Base-by-base conservation (phyloP, 148 eudicot species). In the Pharnaceum exiguum region DNA sequence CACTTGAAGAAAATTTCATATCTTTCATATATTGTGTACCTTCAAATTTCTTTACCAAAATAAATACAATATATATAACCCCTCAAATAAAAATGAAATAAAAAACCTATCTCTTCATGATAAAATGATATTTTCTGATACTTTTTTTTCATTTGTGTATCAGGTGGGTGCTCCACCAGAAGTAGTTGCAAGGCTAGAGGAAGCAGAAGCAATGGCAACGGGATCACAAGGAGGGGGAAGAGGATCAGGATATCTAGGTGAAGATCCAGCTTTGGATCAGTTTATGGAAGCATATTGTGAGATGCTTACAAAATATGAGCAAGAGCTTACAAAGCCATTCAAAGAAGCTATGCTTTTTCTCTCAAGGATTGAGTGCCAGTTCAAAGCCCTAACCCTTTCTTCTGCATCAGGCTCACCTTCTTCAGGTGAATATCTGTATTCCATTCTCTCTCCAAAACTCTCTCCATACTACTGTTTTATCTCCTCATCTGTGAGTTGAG, bases 251-350 rank as follows among this genome's bases (percentile, higher is more conserved):
- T 63, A 55, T 28, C 12, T 83, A 5, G 99, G 95, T 0, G 87
- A 89, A 70, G 99, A 89, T 82, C 96, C 99, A 39, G 77, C 73
- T 6, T 75, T 93, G 51, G 99, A 93, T 77, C 98, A 93, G 46
- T 93, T 93, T 57, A 93, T 93, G 98, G 98, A 93, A 54, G 98
- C 96, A 0, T 93, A 93, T 60, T 83, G 95, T 72, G 98, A 93
- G 67, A 91, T 93, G 98, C 76, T 93, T 46, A 81, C 58, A 0
- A 93, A 93, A 56, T 88, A 93, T 50, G 98, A 93, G 57, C 90
- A 88, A 65, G 98, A 93, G 54, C 78, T 93, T 60, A 77, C 95
- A 0, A 93, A 93, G 71, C 96, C 96, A 56, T 85, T 88, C 57
- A 88, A 83, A 58, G 98, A 93, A 71, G 98, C 98, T 46, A 88